Base-by-base conservation (phyloP, 2,329 filamentous ascomycete species). In the Hypomyces perniciosus region DNA sequence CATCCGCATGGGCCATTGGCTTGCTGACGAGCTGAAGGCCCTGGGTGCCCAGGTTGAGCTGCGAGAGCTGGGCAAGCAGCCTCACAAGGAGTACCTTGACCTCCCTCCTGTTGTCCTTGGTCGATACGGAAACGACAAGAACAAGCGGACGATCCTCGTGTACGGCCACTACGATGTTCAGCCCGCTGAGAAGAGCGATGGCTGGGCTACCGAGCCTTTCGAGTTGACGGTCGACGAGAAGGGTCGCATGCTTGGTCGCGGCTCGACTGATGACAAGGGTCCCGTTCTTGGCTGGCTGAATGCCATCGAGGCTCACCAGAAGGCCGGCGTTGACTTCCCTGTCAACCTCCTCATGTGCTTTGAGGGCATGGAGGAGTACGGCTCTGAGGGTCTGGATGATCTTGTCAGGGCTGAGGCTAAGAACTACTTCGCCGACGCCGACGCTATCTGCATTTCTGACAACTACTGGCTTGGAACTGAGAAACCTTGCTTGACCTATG, bases 401-500 rank as follows among this genome's bases (percentile, higher is more conserved):
- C 87, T 97, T 59, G 96, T 99, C 72, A 79, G 87, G 59, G 85
- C 81, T 43, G 93, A 99, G 74, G 90, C 87, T 59, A 90, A 95
- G 74, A 87, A 88, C 62, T 97, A 85, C 78, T 99, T 99, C 76
- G 90, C 90, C 64, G 92, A 96, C 62, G 84, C 90, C 34, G 93
- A 99, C 60, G 93, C 91, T 5, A 90, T 97, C 54, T 99, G 93
- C 75, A 99, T 99, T 67, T 96, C 90, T 44, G 93, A 99, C 72
- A 99, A 99, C 80, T 99, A 99, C 83, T 99, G 93, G 93, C 84
- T 99, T 38, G 93, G 93, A 53, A 97, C 93, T 5, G 90, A 97
- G 79, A 96, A 96, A 80, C 93, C 93, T 9, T 99, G 93, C 71
- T 74, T 99, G 65, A 99, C 93, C 8, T 99, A 99, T 69, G 93